Evolutionary conservation across 164 flowering plant genomes (phyloP), one percentile per base, ranked within the genome.

Genomic region (Macadamia integrifolia): DNA sequence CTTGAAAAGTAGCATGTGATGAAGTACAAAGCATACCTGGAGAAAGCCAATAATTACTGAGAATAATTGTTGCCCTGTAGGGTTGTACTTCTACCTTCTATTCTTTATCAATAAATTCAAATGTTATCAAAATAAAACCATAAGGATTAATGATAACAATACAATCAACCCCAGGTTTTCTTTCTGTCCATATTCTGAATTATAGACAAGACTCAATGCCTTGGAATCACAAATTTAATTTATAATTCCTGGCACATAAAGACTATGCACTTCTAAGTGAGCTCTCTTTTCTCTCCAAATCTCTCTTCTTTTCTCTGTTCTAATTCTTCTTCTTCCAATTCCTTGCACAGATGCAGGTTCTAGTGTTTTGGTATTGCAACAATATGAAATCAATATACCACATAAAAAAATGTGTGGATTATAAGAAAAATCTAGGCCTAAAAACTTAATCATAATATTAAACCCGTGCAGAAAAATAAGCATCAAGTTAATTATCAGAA

Each of bases 1-100:
- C 85, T 79, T 70, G 94, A 86, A 75, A 89, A 92, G 74, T 90
- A 95, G 75, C 92, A 85, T n/a, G 85, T 77, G 48, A 88, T 84
- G 84, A 95, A 95, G 83, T 83, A 88, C 72, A 92, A 75, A 57
- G 80, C 81, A 63, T 89, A 80, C 88, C 99, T 94, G 91, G 43
- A 72, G n/a, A 17, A 12, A 49, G 43, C 64, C 28, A 68, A 78
- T 8, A 15, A 46, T 43, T 17, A 10, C 59, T 69, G 61, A 48
- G 80, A 63, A 66, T 30, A 58, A 35, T 5, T 35, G 40, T 35
- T 35, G 40, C 40, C 40, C 40, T 35, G 0, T 35, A 5, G 40
- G 40, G 40, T 35, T 35, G 40, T 35, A 35, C 0, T 35, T 35
- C 40, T 35, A 35, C 40, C 5, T 35, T 35, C 40, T 35, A 35